Percentiles rank a stretch among this genome's conserved stretches.
Conservation (phyloP, 148 eudicot genomes). For the Simmondsia chinensis region DNA sequence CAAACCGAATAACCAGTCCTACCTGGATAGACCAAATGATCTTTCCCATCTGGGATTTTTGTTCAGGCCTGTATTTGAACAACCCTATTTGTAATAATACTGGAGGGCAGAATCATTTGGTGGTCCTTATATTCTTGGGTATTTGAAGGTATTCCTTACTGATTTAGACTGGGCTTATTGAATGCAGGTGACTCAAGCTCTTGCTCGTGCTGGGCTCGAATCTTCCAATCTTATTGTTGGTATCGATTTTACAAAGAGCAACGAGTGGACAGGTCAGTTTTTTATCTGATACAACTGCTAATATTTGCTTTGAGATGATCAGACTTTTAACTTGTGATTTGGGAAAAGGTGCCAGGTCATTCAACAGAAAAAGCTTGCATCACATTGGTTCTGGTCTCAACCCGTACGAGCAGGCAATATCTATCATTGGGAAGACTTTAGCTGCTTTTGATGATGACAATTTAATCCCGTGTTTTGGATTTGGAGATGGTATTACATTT, state of each 20-base stretch:
- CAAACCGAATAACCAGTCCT: no score
- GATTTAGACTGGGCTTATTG: neutral
- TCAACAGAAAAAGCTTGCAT: constrained; percentile 69
- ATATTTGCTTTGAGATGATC: neutral
- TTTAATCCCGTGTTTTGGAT: constrained; percentile 91
- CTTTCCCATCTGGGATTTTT: no score
- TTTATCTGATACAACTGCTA: no score
- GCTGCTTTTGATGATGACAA: constrained; percentile 91
- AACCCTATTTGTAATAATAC: no score
- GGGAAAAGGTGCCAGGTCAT: constrained; percentile 61
- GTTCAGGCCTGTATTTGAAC: no score
- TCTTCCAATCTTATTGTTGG: constrained; percentile 95
- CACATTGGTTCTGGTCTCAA: constrained; percentile 55
- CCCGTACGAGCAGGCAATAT: constrained; percentile 89
- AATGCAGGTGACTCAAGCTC: constrained; percentile 83
- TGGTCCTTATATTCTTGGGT: neutral
- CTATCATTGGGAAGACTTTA: constrained; percentile 87
- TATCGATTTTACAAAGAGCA: constrained; percentile 95
- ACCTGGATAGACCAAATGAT: no score
- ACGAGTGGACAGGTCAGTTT: constrained; percentile 93
- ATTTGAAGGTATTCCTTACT: neutral
- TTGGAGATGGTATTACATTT: constrained; percentile 79
- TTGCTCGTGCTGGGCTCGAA: constrained; percentile 85
- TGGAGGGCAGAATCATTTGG: neutral
- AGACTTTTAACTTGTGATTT: constrained; percentile 12